Base-by-base conservation (phyloP, 2,329 filamentous ascomycete species). In the Mollisiaceae sp. region DNA sequence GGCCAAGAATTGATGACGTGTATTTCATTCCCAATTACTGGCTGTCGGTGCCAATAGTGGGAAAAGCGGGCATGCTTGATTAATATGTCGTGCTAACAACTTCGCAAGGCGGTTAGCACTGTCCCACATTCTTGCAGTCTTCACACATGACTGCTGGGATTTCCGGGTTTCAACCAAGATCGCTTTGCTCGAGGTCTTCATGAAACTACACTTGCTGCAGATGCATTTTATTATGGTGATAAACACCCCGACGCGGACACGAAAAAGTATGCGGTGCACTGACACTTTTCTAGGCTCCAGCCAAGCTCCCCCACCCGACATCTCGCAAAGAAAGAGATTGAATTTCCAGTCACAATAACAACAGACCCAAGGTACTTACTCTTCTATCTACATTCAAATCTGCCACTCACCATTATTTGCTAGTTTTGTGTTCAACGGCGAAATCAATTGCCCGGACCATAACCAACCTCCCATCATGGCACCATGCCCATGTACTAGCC, bases 231-330 rank as follows among this genome's bases (percentile, higher is more conserved):
- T 6, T 43, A 4, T 15, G 2, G n/a, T 43, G 41, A 15, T 43
- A 2, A 18, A 8, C n/a, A 18, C 15, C 14, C 41, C 2, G 3
- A 18, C 15, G 2, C 5, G 14, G n/a, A n/a, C 15, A 18, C 41
- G n/a, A 43, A 15, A 6, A 18, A 8, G 15, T 43, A 8, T 15
- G n/a, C 41, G 41, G 15, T 6, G 41, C 41, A 15, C 41, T 43
- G 41, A 43, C 41, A 43, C 3, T 43, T 43, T 43, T 6, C 6
- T n/a, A 18, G 15, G 45, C 59, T 59, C 52, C 52, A 55, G 62
- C 56, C 45, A 64, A 64, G 55, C 62, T 64, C 62, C 62, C 62
- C 58, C 57, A 64, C 62, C 62, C 50, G 62, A 64, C 57, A 64
- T 6, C 27, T 3, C 27, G 27, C 27, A 32, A 32, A 3, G 27